Evolutionary conservation across 805 yeast species (phyloP).

Genomic region (Zygosaccharomyces lentus): DNA sequence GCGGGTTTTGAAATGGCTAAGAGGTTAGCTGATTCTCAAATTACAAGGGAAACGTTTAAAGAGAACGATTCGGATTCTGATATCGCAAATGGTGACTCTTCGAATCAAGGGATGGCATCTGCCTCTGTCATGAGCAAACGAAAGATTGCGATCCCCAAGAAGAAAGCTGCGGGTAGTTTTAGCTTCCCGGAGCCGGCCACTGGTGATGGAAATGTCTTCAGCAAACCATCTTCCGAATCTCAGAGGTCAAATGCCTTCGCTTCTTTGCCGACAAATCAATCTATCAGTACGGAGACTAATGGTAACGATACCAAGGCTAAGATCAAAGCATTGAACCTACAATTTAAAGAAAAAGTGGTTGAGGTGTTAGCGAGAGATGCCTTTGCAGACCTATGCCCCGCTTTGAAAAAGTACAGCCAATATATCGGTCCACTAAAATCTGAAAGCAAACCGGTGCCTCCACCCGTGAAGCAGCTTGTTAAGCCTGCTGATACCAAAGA

Average conservation of each 20-base stretch:
- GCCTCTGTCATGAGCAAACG: constrained; percentile 60
- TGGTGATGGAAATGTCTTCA: constrained; percentile 9
- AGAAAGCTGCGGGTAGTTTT: constrained; percentile 32
- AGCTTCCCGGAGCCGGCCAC: not conserved
- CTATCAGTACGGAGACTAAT: not conserved
- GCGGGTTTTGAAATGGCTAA: constrained; percentile 48
- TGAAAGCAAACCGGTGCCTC: constrained; percentile 7
- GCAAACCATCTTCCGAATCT: not conserved
- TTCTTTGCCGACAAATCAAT: constrained; percentile 3
- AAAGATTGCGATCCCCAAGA: constrained; percentile 59
- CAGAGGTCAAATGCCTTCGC: constrained; percentile 17
- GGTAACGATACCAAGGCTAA: constrained; percentile 41
- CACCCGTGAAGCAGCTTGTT: not conserved
- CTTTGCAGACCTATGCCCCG: constrained; percentile 51
- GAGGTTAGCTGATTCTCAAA: constrained; percentile 62
- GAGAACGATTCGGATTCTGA: constrained; percentile 37
- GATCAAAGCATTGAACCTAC: constrained; percentile 61
- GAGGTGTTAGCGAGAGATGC: constrained; percentile 42
- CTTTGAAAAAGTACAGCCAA: constrained; percentile 54
- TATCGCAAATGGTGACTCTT: constrained; percentile 34
- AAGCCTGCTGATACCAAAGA: constrained; percentile 10
- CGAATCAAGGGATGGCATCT: constrained; percentile 43
- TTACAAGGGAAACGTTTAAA: constrained; percentile 48
- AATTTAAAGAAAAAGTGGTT: constrained; percentile 48
- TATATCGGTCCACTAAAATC: constrained; percentile 33